Evolutionary conservation across 768 basidiomycete genomes (phyloP).

Genomic region (Lactarius hengduanensis): DNA sequence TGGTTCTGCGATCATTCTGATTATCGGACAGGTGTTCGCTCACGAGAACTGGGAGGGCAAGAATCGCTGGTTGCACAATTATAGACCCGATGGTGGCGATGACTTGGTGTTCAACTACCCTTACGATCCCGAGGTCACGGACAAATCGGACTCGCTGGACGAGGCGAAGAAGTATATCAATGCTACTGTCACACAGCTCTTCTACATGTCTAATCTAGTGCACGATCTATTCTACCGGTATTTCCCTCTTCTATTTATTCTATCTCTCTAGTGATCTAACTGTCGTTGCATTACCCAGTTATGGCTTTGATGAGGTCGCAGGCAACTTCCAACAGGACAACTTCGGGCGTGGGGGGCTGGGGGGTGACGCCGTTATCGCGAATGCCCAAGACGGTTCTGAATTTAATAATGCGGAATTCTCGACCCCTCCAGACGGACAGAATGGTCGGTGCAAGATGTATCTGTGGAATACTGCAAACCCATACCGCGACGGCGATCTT

Average conservation of each 20-base stretch:
- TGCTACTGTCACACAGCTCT: slow-evolving; percentile 81
- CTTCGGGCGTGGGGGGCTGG: slow-evolving; percentile 85
- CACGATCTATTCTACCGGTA: slow-evolving; percentile 81
- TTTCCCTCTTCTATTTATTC: neutral
- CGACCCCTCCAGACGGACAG: slow-evolving; percentile 80
- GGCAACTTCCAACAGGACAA: slow-evolving; percentile 99
- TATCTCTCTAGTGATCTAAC: neutral
- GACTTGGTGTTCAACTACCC: slow-evolving; percentile 63
- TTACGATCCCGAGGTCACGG: slow-evolving; percentile 67
- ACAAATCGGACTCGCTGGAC: slow-evolving; percentile 53
- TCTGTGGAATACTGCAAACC: slow-evolving; percentile 87
- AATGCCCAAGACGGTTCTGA: slow-evolving; percentile 96
- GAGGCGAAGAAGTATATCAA: slow-evolving; percentile 86
- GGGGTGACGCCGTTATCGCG: slow-evolving; percentile 87
- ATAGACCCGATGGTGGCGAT: slow-evolving; percentile 69
- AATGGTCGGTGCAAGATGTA: slow-evolving; percentile 96
- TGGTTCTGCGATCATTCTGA: neutral
- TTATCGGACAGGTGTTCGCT: slow-evolving; percentile 61
- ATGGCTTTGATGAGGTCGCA: slow-evolving; percentile 87
- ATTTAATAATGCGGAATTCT: slow-evolving; percentile 90
- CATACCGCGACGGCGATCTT: slow-evolving; percentile 92
- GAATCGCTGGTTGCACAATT: slow-evolving; percentile 61
- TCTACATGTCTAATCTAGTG: slow-evolving; percentile 80
- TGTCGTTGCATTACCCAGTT: slow-evolving; percentile 42
- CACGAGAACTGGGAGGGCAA: slow-evolving; percentile 91